Evolutionary conservation across 1,284 basidiomycete species (phyloP).

Genomic region (Ganoderma boninense): DNA sequence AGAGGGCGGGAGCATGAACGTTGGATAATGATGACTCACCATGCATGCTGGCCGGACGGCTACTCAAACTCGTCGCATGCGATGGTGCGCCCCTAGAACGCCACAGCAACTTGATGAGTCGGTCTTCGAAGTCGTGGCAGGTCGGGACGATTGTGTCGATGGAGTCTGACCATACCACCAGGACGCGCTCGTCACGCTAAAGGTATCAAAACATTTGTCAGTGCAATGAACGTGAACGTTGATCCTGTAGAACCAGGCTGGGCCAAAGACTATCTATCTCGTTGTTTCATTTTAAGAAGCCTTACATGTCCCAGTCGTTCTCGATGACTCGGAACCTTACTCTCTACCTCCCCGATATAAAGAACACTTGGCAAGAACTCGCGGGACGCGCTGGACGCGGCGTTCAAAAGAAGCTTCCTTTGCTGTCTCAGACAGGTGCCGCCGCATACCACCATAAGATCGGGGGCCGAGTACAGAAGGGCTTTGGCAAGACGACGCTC

Average conservation of each 20-base stretch:
- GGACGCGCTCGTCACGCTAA: conserved; percentile 77
- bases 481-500: neutral
- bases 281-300: too few species aligned
- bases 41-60: conserved; percentile 37
- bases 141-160: conserved; percentile 76
- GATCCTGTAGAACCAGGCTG: neutral
- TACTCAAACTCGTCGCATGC: conserved; percentile 36
- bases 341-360: too few species aligned
- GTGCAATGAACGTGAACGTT: neutral
- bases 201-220: neutral
- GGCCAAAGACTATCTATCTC: neutral
- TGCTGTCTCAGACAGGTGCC: too few species aligned
- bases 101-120: conserved; percentile 84
- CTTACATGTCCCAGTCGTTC: neutral
- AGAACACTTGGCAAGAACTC: too few species aligned
- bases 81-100: conserved; percentile 40
- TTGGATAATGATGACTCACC: conserved; percentile 29
- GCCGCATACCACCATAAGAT: too few species aligned
- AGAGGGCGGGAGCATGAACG: neutral
- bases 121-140: conserved; percentile 79
- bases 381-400: too few species aligned
- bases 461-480: neutral
- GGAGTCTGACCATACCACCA: conserved; percentile 82
- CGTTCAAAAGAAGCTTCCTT: too few species aligned
- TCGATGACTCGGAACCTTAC: too few species aligned